Evolutionary conservation across 73 alveolate species (phyloP).

Genomic region (Effrenium voratum): DNA sequence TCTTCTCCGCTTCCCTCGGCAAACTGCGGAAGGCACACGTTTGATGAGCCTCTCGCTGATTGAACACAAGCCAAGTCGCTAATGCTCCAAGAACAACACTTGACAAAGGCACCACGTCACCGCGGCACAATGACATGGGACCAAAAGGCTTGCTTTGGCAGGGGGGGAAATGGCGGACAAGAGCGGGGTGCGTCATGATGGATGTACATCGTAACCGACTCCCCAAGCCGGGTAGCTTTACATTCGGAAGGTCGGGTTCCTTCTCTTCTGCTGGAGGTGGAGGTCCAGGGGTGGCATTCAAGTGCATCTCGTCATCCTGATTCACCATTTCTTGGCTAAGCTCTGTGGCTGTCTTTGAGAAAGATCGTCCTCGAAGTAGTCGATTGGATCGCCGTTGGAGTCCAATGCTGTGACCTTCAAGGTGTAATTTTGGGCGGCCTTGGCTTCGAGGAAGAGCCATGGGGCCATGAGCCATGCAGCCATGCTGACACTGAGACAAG

Average conservation of each 20-base stretch:
- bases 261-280: slow-evolving; percentile 52
- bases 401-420: slow-evolving; percentile 76
- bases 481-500: not conserved
- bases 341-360: not conserved
- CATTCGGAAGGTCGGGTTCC: slow-evolving; percentile 23
- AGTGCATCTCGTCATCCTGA: slow-evolving; percentile 72
- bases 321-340: not conserved
- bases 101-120: no score
- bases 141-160: no score
- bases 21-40: no score
- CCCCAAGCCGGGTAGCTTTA: no score
- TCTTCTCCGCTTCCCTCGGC: slow-evolving; percentile 50
- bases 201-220: no score
- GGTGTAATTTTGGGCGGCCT: slow-evolving; percentile 66
- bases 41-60: no score
- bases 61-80: no score
- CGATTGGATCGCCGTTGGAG: slow-evolving; percentile 70
- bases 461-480: not conserved
- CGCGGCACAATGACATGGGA: no score
- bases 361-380: slow-evolving; percentile 51
- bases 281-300: slow-evolving; percentile 60
- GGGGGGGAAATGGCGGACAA: no score
- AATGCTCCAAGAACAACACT: no score
- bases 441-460: not conserved
- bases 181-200: no score